These are phyloP conservation scores for Fusarium begoniae DNA, from an alignment of 2,329 filamentous ascomycete genomes.

Conservation along the genomic window DNA sequence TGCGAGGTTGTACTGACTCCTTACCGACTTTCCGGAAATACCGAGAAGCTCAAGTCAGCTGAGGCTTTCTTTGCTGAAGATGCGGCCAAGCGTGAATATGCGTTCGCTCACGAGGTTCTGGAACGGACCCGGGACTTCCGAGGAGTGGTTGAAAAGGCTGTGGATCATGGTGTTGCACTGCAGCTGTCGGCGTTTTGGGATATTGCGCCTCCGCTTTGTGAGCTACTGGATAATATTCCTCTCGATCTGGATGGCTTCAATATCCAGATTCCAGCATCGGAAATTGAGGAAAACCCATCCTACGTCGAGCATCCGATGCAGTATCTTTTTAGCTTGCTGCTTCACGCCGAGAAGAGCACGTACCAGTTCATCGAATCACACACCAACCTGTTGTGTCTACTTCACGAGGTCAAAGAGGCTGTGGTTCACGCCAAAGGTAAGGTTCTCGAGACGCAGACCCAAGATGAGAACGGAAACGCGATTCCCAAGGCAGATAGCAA, in stretches of 20 bases:
- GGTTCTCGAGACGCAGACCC: conserved; percentile 72
- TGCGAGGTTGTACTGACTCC: conserved; percentile 84
- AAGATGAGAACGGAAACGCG: conserved; percentile 49
- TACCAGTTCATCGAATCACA: conserved; percentile 98
- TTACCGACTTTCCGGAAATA: conserved; percentile 78
- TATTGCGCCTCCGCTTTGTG: conserved; percentile 84
- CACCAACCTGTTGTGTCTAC: conserved; percentile 86
- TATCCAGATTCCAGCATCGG: conserved; percentile 79
- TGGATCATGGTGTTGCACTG: conserved; percentile 86
- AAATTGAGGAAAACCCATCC: conserved; percentile 85
- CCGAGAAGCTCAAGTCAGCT: conserved; percentile 81
- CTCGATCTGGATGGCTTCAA: conserved; percentile 66
- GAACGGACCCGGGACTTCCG: conserved; percentile 80
- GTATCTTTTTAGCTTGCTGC: conserved; percentile 86
- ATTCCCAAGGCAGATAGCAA: conserved; percentile 48
- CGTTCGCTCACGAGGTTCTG: conserved; percentile 76
- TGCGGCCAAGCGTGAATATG: conserved; percentile 73
- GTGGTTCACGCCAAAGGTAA: conserved; percentile 75
- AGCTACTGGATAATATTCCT: conserved; percentile 83
- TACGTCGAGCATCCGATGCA: conserved; percentile 86
- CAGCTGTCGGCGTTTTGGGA: conserved; percentile 98
- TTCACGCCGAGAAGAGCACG: conserved; percentile 89
- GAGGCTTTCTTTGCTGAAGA: conserved; percentile 86
- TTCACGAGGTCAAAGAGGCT: conserved; percentile 89
- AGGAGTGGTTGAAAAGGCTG: conserved; percentile 82